phyloP scores from a whole-genome alignment of 1,284 basidiomycete genomes.

The Moesziomyces parantarcticus region DNA sequence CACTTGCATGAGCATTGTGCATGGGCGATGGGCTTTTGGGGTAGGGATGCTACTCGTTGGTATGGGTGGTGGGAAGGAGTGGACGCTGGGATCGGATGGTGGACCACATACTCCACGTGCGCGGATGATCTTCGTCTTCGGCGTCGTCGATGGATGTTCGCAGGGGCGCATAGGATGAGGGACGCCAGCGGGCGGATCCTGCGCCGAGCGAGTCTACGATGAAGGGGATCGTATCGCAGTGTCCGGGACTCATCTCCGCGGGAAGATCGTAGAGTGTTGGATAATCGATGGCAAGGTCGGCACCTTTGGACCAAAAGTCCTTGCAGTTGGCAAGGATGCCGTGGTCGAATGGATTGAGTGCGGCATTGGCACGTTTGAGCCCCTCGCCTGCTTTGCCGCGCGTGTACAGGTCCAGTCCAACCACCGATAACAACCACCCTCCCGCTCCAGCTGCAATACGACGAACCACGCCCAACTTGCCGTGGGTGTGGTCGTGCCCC shows the following conservation, averaged over 20 bases:
- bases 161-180: neutral
- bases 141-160: neutral
- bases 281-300: conserved; percentile 88
- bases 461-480: conserved; percentile 8
- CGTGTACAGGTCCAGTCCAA: conserved; percentile 93
- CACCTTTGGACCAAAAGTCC: conserved; percentile 92
- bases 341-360: conserved; percentile 90
- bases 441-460: conserved; percentile 21
- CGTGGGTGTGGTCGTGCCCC: conserved; percentile 17
- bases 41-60: neutral
- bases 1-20: neutral
- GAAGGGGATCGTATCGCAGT: conserved; percentile 29
- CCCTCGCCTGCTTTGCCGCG: conserved; percentile 86
- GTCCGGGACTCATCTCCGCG: conserved; percentile 21
- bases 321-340: conserved; percentile 84
- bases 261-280: conserved; percentile 84
- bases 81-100: neutral
- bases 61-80: neutral
- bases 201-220: conserved; percentile 16
- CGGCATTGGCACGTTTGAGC: conserved; percentile 74
- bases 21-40: too few relatives aligned
- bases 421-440: conserved; percentile 82
- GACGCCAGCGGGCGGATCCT: neutral
- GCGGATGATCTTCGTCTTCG: conserved; percentile 8
- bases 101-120: conserved; percentile 34